phyloP scores from a whole-genome alignment of 768 basidiomycete genomes.

The Hortiboletus flavorubellus region DNA sequence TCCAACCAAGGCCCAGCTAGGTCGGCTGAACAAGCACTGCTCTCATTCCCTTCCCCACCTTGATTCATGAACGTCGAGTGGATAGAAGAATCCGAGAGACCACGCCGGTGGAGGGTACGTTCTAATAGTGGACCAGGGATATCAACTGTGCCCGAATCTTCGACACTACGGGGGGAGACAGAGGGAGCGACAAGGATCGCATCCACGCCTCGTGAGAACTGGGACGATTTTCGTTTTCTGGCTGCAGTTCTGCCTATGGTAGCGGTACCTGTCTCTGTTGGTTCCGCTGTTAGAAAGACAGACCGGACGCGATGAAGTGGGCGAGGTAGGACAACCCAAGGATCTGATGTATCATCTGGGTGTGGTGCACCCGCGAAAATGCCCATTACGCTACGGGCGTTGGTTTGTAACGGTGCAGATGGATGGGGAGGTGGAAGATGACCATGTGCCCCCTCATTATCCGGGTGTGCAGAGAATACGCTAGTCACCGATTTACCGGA shows the following conservation, averaged over 20 bases:
- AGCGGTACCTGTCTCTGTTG: constrained; percentile 4
- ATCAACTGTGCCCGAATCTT: constrained; percentile 42
- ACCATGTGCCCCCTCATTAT: constrained; percentile 13
- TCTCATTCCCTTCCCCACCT: constrained; percentile 31
- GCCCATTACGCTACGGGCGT: constrained; percentile 55
- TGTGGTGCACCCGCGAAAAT: constrained; percentile 91
- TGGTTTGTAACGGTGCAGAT: constrained; percentile 11
- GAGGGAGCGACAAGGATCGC: constrained; percentile 65
- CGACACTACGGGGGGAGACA: constrained; percentile 16
- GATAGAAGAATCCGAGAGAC: constrained; percentile 90
- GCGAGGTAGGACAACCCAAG: constrained; percentile 69
- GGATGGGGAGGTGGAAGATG: constrained; percentile 12
- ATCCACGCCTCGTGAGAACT: constrained; percentile 68
- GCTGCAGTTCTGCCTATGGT: constrained; percentile 19
- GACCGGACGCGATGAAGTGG: constrained; percentile 33
- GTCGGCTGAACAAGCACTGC: neutral
- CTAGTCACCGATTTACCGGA: constrained; percentile 54
- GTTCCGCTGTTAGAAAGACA: constrained; percentile 21
- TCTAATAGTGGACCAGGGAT: constrained; percentile 53
- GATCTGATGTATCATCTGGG: constrained; percentile 43
- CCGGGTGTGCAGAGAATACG: constrained; percentile 33
- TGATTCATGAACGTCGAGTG: constrained; percentile 76
- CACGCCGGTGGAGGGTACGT: constrained; percentile 69
- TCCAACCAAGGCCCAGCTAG: constrained; percentile 35
- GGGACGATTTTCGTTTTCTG: constrained; percentile 17